Evolutionary conservation across 495 filamentous ascomycete species (phyloP).

Genomic region (Daldinia childiae): DNA sequence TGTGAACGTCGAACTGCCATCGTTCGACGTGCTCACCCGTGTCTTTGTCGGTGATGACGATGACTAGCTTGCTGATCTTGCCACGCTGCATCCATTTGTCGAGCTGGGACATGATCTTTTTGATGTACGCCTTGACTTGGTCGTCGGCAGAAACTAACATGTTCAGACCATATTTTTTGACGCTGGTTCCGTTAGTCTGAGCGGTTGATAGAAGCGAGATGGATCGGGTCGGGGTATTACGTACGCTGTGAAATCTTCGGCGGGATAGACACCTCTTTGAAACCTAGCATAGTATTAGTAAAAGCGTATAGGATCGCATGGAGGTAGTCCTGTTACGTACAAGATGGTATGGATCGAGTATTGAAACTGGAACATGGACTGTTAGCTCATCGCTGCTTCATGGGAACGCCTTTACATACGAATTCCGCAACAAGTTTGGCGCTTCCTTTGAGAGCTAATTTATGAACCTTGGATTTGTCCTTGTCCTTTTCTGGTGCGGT

Average conservation of each 20-base stretch:
- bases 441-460: slow-evolving; percentile 92
- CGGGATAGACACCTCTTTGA: slow-evolving; percentile 96
- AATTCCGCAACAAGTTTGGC: slow-evolving; percentile 95
- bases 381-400: background rate
- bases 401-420: slow-evolving; percentile 60
- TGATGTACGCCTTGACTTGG: slow-evolving; percentile 98
- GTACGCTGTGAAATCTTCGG: slow-evolving; percentile 94
- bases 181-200: slow-evolving; percentile 54
- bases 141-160: slow-evolving; percentile 97
- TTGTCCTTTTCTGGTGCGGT: slow-evolving; percentile 71
- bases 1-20: slow-evolving; percentile 97
- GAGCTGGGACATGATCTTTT: slow-evolving; percentile 96
- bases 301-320: background rate
- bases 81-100: slow-evolving; percentile 95
- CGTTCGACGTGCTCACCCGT: slow-evolving; percentile 94
- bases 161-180: slow-evolving; percentile 99
- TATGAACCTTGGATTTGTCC: slow-evolving; percentile 93
- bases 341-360: slow-evolving; percentile 97
- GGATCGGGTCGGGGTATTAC: slow-evolving; percentile 41
- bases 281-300: slow-evolving; percentile 62
- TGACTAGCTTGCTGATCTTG: slow-evolving; percentile 95
- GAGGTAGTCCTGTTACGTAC: slow-evolving; percentile 36
- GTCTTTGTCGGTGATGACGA: slow-evolving; percentile 95
- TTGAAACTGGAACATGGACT: slow-evolving; percentile 74
- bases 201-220: background rate